Evolutionary conservation across 2,329 filamentous ascomycete genomes (phyloP).

Genomic region (Talaromyces sp.): DNA sequence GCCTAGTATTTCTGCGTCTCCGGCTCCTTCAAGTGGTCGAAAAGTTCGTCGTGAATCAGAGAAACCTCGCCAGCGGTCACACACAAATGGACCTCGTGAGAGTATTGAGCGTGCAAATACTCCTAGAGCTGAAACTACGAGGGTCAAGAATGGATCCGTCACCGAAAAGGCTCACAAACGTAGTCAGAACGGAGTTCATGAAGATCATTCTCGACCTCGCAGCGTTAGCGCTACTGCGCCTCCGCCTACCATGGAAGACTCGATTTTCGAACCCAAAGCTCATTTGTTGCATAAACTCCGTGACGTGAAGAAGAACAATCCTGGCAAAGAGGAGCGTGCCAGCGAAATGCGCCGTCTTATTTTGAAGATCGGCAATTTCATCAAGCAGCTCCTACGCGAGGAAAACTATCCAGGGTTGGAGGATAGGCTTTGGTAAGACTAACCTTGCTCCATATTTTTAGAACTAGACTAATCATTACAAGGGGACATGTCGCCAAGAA

Average conservation of each 20-base stretch:
- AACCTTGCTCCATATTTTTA: not conserved
- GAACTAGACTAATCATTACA: slow-evolving; percentile 27
- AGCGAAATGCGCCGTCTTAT: slow-evolving; percentile 45
- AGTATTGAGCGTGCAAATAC: slow-evolving; percentile 45
- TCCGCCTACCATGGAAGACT: slow-evolving; percentile 40
- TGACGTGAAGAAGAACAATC: slow-evolving; percentile 47
- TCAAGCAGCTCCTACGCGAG: slow-evolving; percentile 40
- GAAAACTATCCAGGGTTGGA: slow-evolving; percentile 42
- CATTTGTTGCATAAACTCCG: slow-evolving; percentile 46
- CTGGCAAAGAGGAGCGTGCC: slow-evolving; percentile 45
- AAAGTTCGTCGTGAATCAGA: slow-evolving; percentile 46
- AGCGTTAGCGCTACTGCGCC: slow-evolving; percentile 38
- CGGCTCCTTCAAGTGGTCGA: slow-evolving; percentile 43
- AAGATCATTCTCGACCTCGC: slow-evolving; percentile 38
- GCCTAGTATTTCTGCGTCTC: slow-evolving; percentile 46
- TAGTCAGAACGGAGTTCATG: slow-evolving; percentile 35
- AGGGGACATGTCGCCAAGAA: slow-evolving; percentile 48
- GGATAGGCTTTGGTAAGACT: slow-evolving; percentile 46
- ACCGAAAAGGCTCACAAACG: slow-evolving; percentile 35
- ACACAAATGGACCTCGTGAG: slow-evolving; percentile 43
- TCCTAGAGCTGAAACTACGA: slow-evolving; percentile 37
- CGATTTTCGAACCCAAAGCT: slow-evolving; percentile 49
- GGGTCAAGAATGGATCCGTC: slow-evolving; percentile 37
- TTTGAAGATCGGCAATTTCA: slow-evolving; percentile 48
- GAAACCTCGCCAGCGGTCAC: slow-evolving; percentile 42